Base-by-base conservation (phyloP, 75 land plant species). In the Azolla pinnata region DNA sequence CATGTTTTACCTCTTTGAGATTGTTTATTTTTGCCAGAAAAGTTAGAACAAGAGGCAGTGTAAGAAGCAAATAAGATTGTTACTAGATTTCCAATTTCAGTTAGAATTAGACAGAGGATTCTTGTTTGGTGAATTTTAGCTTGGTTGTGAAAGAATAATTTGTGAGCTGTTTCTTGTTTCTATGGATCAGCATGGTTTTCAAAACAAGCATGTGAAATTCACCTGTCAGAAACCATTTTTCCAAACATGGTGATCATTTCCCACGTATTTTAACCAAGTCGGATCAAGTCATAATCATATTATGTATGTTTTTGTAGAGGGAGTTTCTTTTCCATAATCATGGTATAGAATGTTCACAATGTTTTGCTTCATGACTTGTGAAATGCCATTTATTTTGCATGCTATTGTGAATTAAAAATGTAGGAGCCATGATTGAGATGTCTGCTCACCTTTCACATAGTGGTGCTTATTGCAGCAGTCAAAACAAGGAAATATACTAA, bases 401-500 rank as follows among this genome's bases (percentile, higher is more conserved):
- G n/a, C n/a, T n/a, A n/a, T n/a, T n/a, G n/a, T n/a, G n/a, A n/a
- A n/a, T n/a, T n/a, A n/a, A n/a, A 14, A 38, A 38, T 44, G 50
- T 73, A 83, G 88, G 92, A 89, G 51, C 84, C 92, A 3, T 89
- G 92, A 87, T 31, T 88, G 46, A 71, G 82, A 40, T 56, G 70
- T 23, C 74, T 89, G 31, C 12, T 89, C 35, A 29, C 48, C 4
- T 86, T 89, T 61, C 96, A 89, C 64, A 14, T 71, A 26, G 14
- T 59, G 5, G 67, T 89, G 48, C 74, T 89, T 29, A 40, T 83
- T 26, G 30, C 71, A 40, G 61, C 66, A 3, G 54, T 89, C 1
- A 28, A 62, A 4, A 69, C 91, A 21, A 83, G 96, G 74, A 89
- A 67, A 45, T 63, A 63, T 48, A 61, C 61, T 64, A 83, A 80